phyloP scores from a whole-genome alignment of 225 moss, liverwort and hornwort species.

The Climacium dendroides region DNA sequence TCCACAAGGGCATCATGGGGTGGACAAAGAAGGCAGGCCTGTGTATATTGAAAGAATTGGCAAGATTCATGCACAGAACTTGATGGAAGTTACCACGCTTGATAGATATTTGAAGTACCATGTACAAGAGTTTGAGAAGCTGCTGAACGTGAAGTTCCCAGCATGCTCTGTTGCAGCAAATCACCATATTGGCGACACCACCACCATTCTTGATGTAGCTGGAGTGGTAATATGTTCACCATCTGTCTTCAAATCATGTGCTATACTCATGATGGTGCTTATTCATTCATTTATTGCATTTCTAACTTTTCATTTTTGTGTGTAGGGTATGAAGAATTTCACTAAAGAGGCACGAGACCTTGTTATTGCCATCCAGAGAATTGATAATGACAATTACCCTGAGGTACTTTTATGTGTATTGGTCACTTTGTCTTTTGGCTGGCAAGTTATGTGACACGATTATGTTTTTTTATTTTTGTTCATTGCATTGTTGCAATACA shows the following conservation, averaged over 20 bases:
- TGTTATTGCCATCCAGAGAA: slow-evolving; percentile 38
- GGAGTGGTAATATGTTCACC: slow-evolving; percentile 43
- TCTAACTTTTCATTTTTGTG: not conserved
- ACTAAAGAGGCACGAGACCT: slow-evolving; percentile 47
- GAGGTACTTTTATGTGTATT: slow-evolving; percentile 25
- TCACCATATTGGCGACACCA: slow-evolving; percentile 41
- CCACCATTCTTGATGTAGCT: slow-evolving; percentile 58
- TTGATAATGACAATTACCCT: slow-evolving; percentile 60
- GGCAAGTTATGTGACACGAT: not conserved
- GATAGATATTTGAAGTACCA: slow-evolving; percentile 61
- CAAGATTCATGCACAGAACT: slow-evolving; percentile 29
- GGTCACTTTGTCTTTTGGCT: not conserved
- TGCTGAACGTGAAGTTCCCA: slow-evolving; percentile 45
- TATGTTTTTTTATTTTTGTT: not conserved
- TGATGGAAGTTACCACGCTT: slow-evolving; percentile 51
- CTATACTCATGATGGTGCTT: not conserved
- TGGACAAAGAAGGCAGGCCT: slow-evolving; percentile 61
- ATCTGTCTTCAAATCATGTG: not conserved
- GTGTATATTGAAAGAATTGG: slow-evolving; percentile 62
- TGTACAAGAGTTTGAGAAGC: slow-evolving; percentile 48
- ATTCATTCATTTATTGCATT: not conserved
- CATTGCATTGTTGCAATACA: slow-evolving; percentile 12
- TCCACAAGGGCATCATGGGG: slow-evolving; percentile 66
- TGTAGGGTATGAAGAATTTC: slow-evolving; percentile 50
- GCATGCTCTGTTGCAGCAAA: slow-evolving; percentile 52